phyloP scores from a whole-genome alignment of 1,139 yeast species.

The Yamadazyma triangularis region DNA sequence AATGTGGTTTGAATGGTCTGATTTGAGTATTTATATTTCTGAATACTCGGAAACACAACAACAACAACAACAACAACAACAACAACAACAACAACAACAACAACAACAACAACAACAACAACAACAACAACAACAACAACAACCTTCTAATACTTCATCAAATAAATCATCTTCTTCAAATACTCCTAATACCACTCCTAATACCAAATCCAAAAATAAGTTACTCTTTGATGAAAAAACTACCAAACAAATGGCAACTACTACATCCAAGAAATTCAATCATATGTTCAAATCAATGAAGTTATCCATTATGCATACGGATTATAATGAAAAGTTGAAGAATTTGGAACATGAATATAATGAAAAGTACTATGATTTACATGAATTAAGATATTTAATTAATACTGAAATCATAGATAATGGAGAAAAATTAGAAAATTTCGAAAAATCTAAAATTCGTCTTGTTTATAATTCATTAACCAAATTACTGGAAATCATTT shows the following conservation, averaged over 20 bases:
- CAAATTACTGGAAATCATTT: slow-evolving; percentile 31
- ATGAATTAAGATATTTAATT: slow-evolving; percentile 26
- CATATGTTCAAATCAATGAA: slow-evolving; percentile 27
- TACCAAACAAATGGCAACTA: slow-evolving; percentile 18
- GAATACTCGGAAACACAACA: too few relatives aligned
- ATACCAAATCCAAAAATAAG: slow-evolving; percentile 1
- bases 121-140: too few relatives aligned
- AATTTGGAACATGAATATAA: slow-evolving; percentile 30
- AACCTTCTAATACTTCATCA: slow-evolving; percentile 1
- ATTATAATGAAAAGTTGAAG: slow-evolving; percentile 24
- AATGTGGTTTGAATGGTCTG: slow-evolving; percentile 49
- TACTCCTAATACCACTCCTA: slow-evolving; percentile 6
- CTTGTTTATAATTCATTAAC: slow-evolving; percentile 32
- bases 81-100: too few relatives aligned
- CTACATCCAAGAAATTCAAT: slow-evolving; percentile 27
- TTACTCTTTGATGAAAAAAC: slow-evolving; percentile 14
- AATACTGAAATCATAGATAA: slow-evolving; percentile 24
- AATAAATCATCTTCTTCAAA: slow-evolving; percentile 1
- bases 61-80: too few relatives aligned
- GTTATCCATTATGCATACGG: slow-evolving; percentile 29
- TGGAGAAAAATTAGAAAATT: slow-evolving; percentile 26
- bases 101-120: too few relatives aligned
- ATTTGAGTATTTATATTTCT: slow-evolving; percentile 23
- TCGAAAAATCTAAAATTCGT: slow-evolving; percentile 34
- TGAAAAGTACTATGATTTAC: slow-evolving; percentile 29